Evolutionary conservation across 2,329 filamentous ascomycete species (phyloP), one percentile per base, ranked within the genome.

Genomic region (Claviceps spartinae): DNA sequence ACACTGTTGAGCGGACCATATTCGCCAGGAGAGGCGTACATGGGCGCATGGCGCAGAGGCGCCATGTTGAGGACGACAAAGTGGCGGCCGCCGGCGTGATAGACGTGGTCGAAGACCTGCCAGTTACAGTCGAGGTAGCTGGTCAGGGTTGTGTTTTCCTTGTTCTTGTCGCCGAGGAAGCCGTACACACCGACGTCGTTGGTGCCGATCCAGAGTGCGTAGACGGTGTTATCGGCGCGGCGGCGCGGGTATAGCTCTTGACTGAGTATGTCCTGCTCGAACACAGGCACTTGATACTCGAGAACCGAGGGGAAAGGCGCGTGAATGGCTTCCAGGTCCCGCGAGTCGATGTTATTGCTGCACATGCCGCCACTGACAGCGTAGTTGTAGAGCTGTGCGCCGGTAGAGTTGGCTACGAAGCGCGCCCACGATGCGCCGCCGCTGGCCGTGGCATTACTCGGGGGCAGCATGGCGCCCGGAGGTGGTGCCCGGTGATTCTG

Each of bases 131-230:
- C 76, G 3, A 81, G 73, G 60, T 83, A 88, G 60, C 82, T 75
- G 1, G 73, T 69, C 5, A 89, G 73, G 2, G 77, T 82, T 24
- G 79, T 81, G 13, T 75, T 77, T 0, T 69, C 59, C 4, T 74
- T 65, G 62, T 88, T 82, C 24, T 72, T 73, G 61, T 88, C 83
- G 4, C 75, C 79, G 36, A 90, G 64, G 61, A 89, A 84, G 8
- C 76, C 83, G 49, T 73, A 66, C 52, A 71, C 73, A 22, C 86
- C 85, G 9, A 91, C 70, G 60, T 93, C 86, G 62, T 91, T 91
- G 24, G 85, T 89, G 3, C 86, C 86, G 59, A 90, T 88, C 84
- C 84, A 90, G 49, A 90, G 76, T 1, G 80, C 75, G 60, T 88
- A 90, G 2, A 87, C 80, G 0, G 85, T 87, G 56, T 82, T 80